Evolutionary conservation across 768 basidiomycete genomes (phyloP).

Genomic region (Boletales sp.): DNA sequence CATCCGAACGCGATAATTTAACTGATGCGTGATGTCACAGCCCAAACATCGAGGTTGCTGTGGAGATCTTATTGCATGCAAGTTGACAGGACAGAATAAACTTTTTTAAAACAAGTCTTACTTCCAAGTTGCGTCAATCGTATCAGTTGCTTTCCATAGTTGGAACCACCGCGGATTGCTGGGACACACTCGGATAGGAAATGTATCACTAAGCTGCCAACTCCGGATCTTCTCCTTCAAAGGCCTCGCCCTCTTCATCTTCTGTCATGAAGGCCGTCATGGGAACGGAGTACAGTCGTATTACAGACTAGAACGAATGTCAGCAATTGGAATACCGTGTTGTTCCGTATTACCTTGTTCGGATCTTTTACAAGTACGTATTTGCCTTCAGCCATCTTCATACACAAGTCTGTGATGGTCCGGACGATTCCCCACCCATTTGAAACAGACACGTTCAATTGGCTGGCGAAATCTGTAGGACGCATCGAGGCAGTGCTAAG

Average conservation of each 20-base stretch:
- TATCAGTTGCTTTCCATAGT: not conserved
- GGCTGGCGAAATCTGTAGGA: conserved; percentile 88
- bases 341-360: conserved; percentile 69
- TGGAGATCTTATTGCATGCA: conserved; percentile 69
- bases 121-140: not conserved
- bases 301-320: conserved; percentile 65
- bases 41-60: conserved; percentile 75
- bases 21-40: conserved; percentile 33
- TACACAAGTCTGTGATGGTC: conserved; percentile 88
- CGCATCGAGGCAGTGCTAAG: conserved; percentile 93
- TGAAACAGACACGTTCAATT: conserved; percentile 90
- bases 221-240: conserved; percentile 43
- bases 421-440: conserved; percentile 99
- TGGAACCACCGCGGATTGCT: not conserved
- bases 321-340: not conserved
- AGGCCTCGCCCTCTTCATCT: conserved; percentile 58
- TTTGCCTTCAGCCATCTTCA: conserved; percentile 98
- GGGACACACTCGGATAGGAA: conserved; percentile 5
- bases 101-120: not conserved
- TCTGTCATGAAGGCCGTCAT: conserved; percentile 78
- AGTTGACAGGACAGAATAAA: conserved; percentile 7
- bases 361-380: conserved; percentile 98
- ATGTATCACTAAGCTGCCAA: conserved; percentile 22
- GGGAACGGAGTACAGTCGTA: conserved; percentile 93
- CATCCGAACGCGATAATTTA: not conserved